Percentiles rank a stretch among this genome's conserved stretches.
Conservation (phyloP, 805 yeast genomes). For the Wickerhamiella lipophila region DNA sequence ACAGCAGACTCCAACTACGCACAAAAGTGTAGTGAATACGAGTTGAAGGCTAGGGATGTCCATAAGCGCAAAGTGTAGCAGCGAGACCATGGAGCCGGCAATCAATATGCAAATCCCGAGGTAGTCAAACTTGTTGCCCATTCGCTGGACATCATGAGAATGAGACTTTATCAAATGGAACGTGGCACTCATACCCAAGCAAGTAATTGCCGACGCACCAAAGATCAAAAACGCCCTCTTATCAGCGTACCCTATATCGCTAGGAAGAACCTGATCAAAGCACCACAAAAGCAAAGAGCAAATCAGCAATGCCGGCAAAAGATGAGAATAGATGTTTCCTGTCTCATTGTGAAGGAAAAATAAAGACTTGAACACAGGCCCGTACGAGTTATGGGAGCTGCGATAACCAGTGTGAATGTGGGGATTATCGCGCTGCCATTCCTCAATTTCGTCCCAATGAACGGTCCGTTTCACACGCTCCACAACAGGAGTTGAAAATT, state of each 20-base stretch:
- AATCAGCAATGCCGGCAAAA: constrained; percentile 30
- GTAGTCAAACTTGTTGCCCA: constrained; percentile 63
- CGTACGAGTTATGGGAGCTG: constrained; percentile 38
- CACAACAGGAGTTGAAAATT: neutral
- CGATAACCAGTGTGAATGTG: constrained; percentile 54
- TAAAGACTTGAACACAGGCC: constrained; percentile 38
- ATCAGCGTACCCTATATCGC: constrained; percentile 32
- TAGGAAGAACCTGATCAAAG: constrained; percentile 19
- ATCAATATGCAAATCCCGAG: constrained; percentile 61
- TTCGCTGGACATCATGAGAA: constrained; percentile 39
- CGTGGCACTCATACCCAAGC: constrained; percentile 50
- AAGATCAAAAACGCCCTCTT: constrained; percentile 41
- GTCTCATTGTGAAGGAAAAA: constrained; percentile 56
- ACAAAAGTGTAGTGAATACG: constrained; percentile 34
- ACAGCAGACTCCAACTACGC: constrained; percentile 48
- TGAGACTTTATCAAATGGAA: constrained; percentile 61
- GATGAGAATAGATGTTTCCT: constrained; percentile 57
- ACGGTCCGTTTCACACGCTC: constrained; percentile 5
- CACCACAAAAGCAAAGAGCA: constrained; percentile 15
- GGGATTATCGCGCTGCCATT: constrained; percentile 67
- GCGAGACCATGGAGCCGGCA: constrained; percentile 46
- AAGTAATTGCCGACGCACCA: constrained; percentile 43
- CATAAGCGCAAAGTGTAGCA: constrained; percentile 36
- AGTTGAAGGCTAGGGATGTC: constrained; percentile 28
- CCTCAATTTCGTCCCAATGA: constrained; percentile 45